phyloP scores from a whole-genome alignment of 352 stramenopile species.

The Phytopythium aichiense region DNA sequence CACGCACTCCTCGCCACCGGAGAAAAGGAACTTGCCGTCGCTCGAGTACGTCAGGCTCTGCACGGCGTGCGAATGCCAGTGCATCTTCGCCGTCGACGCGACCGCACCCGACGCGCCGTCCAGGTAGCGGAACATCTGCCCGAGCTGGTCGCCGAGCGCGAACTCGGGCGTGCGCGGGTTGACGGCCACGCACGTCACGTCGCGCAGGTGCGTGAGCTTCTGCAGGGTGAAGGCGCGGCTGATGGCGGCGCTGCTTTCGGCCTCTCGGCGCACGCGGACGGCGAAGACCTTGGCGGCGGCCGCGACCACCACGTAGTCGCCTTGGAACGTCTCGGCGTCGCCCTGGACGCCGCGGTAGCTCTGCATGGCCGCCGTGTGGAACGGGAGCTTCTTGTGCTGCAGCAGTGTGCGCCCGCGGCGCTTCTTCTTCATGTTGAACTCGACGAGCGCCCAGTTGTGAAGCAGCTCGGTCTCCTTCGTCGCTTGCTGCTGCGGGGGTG shows the following conservation, averaged over 20 bases:
- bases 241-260: conserved; percentile 18
- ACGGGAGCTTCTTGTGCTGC: conserved; percentile 38
- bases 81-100: conserved; percentile 48
- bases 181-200: conserved; percentile 60
- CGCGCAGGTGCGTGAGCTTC: conserved; percentile 41
- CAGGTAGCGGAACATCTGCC: conserved; percentile 65
- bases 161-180: conserved; percentile 50
- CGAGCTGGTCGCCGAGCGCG: conserved; percentile 52
- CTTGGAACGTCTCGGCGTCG: conserved; percentile 13
- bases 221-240: conserved; percentile 27
- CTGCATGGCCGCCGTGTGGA: conserved; percentile 48
- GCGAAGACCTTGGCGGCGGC: conserved; percentile 33
- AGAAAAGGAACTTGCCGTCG: conserved; percentile 76
- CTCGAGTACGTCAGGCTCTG: conserved; percentile 65
- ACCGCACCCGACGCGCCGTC: neutral
- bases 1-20: conserved; percentile 83
- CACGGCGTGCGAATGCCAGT: conserved; percentile 87
- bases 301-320: conserved; percentile 51
- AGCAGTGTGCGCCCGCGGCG: conserved; percentile 37
- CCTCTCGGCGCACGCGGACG: conserved; percentile 24
- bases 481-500: neutral
- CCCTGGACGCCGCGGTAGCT: conserved; percentile 32
- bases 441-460: conserved; percentile 44
- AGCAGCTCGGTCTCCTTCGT: conserved; percentile 9
- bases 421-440: conserved; percentile 78